These are phyloP conservation scores for Phytophthora cajani DNA, from an alignment of 352 stramenopile genomes.

Conservation along the genomic window DNA sequence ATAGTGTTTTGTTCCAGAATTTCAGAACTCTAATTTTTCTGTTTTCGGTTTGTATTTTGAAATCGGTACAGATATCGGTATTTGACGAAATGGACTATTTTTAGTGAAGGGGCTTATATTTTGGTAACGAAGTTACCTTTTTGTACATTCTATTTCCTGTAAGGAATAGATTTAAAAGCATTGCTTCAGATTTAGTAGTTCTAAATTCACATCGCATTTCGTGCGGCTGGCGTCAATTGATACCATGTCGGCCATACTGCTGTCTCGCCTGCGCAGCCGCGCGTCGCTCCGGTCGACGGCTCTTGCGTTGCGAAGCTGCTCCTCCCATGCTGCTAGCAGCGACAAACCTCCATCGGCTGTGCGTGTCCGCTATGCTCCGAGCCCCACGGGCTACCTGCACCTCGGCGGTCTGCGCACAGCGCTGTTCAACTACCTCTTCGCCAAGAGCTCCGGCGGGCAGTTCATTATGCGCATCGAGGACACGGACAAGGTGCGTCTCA, in stretches of 20 bases:
- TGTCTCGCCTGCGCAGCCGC: constrained; percentile 31
- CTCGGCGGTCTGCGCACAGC: constrained; percentile 91
- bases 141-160: too few species aligned
- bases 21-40: too few species aligned
- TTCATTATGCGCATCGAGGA: constrained; percentile 95
- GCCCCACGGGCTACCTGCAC: constrained; percentile 91
- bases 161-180: too few species aligned
- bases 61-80: too few species aligned
- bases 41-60: too few species aligned
- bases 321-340: constrained; percentile 6
- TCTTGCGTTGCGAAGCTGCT: constrained; percentile 27
- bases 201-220: not conserved
- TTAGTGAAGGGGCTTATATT: too few species aligned
- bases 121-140: too few species aligned
- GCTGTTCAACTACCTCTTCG: constrained; percentile 94
- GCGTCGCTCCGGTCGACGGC: constrained; percentile 7
- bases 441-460: constrained; percentile 78
- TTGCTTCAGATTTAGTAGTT: not conserved
- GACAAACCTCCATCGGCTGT: constrained; percentile 33
- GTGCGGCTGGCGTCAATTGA: constrained; percentile 15
- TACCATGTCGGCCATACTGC: constrained; percentile 22
- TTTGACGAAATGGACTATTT: too few species aligned
- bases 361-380: constrained; percentile 90
- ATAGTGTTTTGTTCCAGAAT: too few species aligned
- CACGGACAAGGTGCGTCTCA: constrained; percentile 82